Evolutionary conservation across 768 basidiomycete genomes (phyloP), one percentile per base, ranked within the genome.

Genomic region (Lepiota subincarnata): DNA sequence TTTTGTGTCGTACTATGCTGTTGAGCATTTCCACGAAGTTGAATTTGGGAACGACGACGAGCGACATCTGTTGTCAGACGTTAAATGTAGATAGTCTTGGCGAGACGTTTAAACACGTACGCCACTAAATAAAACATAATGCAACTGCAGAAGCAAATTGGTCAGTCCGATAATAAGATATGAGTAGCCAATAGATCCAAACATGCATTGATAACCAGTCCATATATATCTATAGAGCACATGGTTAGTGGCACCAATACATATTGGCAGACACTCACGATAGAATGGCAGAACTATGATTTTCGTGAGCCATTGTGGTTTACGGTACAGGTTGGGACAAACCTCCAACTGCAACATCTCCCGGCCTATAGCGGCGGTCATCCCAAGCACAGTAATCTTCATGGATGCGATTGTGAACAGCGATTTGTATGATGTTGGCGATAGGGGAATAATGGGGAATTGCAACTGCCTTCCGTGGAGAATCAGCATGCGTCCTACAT

Each of bases 41-140:
- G 64, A 87, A 87, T 57, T 77, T 85, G 4, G 81, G 77, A 11
- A 86, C 66, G 11, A 86, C 71, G 10, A 87, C 83, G 20, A 86
- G 37, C 0, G 78, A 72, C 58, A 81, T 73, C 75, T 79, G 55
- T 53, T 20, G 13, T n/a, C 28, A 22, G 26, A 36, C 1, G 22
- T 26, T 19, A 26, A 11, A 16, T n/a, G 14, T 35, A 48, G 5
- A 35, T 34, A n/a, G 13, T 6, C 13, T n/a, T 34, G 11, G 14
- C 11, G 13, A 13, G 3, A 18, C 4, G 47, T 19, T 13, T 6
- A 37, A 31, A 16, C 13, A 16, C 79, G 52, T 63, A 86, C 83
- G 43, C 75, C 79, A 38, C 70, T 68, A 59, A 81, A 86, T 28
- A 87, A 55, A 45, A 76, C 66, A 52, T 71, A 79, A 62, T 87